Percentiles rank a stretch among this genome's conserved stretches.
Conservation (phyloP, 352 stramenopile genomes). For the Blastocystis sp. region DNA sequence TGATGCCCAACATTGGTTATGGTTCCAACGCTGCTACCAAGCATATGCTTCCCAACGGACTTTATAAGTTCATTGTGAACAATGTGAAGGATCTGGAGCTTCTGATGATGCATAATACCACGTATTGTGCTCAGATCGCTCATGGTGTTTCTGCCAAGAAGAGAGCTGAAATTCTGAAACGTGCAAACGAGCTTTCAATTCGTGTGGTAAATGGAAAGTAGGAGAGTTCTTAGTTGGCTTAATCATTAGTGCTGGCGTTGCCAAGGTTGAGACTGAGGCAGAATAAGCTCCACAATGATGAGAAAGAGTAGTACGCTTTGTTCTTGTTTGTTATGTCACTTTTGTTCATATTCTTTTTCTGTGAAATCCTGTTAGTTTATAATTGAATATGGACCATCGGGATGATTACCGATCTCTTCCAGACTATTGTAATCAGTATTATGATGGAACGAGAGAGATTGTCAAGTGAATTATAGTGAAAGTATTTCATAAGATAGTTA, state of each 20-base stretch:
- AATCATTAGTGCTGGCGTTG: constrained; percentile 12
- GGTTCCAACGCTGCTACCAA: constrained; percentile 96
- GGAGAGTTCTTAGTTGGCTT: constrained; percentile 74
- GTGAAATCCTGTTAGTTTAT: not conserved
- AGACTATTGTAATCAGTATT: constrained; percentile 15
- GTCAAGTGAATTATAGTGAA: constrained; percentile 13
- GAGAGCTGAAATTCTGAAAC: constrained; percentile 92
- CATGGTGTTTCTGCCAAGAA: constrained; percentile 94
- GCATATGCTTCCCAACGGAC: constrained; percentile 94
- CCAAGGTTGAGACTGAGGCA: constrained; percentile 61
- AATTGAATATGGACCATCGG: not conserved
- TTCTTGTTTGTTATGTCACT: too few relatives aligned
- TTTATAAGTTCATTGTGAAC: constrained; percentile 96
- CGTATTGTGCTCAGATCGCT: constrained; percentile 96
- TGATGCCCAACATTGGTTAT: constrained; percentile 98
- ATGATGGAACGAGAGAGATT: constrained; percentile 13
- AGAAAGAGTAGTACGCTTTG: too few relatives aligned
- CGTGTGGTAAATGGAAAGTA: constrained; percentile 88
- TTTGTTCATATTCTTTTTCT: not conserved
- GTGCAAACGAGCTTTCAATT: constrained; percentile 95
- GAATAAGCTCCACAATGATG: not conserved
- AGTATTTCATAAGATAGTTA: constrained; percentile 4
- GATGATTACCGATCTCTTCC: not conserved
- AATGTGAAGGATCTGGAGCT: constrained; percentile 97
- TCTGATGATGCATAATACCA: constrained; percentile 90